Conservation (phyloP, 1,139 yeast species). For the Saccharomyces hybrid region DNA sequence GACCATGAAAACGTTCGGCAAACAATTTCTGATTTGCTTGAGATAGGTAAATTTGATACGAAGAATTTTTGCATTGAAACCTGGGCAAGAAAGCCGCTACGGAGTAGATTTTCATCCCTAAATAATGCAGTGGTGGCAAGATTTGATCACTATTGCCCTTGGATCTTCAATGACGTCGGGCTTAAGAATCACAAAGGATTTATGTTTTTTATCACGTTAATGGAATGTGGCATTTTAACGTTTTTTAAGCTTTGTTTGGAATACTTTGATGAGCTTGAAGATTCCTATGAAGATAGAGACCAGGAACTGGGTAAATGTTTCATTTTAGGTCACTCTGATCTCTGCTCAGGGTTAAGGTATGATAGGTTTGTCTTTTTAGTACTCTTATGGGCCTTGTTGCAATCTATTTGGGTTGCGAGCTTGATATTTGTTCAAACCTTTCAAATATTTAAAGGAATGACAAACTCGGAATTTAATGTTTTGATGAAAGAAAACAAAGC, state of each 20-base stretch:
- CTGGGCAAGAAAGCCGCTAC: slow-evolving; percentile 66
- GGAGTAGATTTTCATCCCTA: slow-evolving; percentile 64
- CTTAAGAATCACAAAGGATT: slow-evolving; percentile 83
- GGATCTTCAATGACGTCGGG: slow-evolving; percentile 88
- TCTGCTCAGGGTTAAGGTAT: slow-evolving; percentile 51
- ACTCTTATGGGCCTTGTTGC: slow-evolving; percentile 40
- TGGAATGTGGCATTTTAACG: slow-evolving; percentile 45
- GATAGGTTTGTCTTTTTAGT: slow-evolving; percentile 44
- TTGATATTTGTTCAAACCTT: slow-evolving; percentile 62
- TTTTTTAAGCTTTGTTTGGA: slow-evolving; percentile 38
- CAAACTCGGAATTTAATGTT: slow-evolving; percentile 62
- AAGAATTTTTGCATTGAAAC: slow-evolving; percentile 72
- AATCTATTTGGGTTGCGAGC: slow-evolving; percentile 60
- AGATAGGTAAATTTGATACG: slow-evolving; percentile 62
- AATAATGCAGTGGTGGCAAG: slow-evolving; percentile 60
- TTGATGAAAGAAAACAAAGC: slow-evolving; percentile 23
- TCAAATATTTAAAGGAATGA: slow-evolving; percentile 70
- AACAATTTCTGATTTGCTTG: slow-evolving; percentile 53
- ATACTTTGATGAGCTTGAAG: slow-evolving; percentile 39
- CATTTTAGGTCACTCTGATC: slow-evolving; percentile 40
- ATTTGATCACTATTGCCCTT: slow-evolving; percentile 92
- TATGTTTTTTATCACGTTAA: slow-evolving; percentile 52
- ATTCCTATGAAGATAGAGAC: slow-evolving; percentile 6
- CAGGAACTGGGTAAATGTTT: slow-evolving; percentile 31
- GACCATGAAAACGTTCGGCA: slow-evolving; percentile 39